Evolutionary conservation across 305 asterid species (phyloP), one percentile per base, ranked within the genome.

Genomic region (Fraxinus latifolia): DNA sequence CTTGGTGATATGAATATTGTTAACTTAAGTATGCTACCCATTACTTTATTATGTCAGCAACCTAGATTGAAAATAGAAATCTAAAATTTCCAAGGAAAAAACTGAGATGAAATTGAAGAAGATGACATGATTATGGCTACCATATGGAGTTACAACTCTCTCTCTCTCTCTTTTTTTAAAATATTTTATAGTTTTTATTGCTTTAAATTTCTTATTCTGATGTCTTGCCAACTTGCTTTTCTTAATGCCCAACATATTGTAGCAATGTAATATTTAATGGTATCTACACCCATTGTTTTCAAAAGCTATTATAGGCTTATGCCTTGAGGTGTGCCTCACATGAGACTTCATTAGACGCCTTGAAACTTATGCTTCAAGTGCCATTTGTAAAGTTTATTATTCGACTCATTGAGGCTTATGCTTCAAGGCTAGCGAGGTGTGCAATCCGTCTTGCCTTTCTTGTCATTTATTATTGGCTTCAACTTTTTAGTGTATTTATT

Each of bases 21-120:
- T 65, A 14, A 80, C 73, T 71, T 32, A 67, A 58, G 44, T 75
- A 81, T 81, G 81, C 71, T 47, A 33, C 6, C 31, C n/a, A 67
- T 70, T 9, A 23, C 32, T 29, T 74, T 62, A 21, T 74, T 27
- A 58, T 76, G 67, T 7, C 27, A 62, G 83, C 32, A 60, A 73
- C 83, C 53, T 75, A 42, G 76, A 47, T 47, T 15, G 60, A 47
- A 47, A 15, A 21, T 21, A 76, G 25, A 50, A 27, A 77, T 58
- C 82, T 80, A 55, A 29, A 8, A 37, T 27, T 0, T 14, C 32
- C 71, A 23, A 62, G 71, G 14, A 62, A 34, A 74, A 82, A 72
- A 77, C 25, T n/a, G 15, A 29, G 81, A 58, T 60, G 27, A 71
- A 65, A 58, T 73, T 19, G 37, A 15, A 73, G 27, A 29, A 27